Base-by-base conservation (phyloP, 2,329 filamentous ascomycete genomes). In the Colletotrichum coccodes region DNA sequence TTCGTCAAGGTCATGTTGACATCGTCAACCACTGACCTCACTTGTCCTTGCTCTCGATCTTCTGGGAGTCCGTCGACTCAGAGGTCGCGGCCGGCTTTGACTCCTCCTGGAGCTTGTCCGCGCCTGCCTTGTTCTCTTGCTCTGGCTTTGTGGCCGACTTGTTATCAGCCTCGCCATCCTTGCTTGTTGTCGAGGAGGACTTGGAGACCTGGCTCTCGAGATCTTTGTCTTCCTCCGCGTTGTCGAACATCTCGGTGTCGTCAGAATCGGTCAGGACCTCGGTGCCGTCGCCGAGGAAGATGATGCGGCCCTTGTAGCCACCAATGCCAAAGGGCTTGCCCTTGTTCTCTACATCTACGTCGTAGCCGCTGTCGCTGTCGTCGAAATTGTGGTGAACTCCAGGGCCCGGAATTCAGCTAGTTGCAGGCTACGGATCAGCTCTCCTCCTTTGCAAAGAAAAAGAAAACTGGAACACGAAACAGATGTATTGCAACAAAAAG, bases 201-300 rank as follows among this genome's bases (percentile, higher is more conserved):
- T 93, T 95, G 78, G 89, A 88, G 70, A 96, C 92, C 83, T 97
- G 94, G 79, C 92, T 95, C 72, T 89, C 91, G 72, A 95, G 86
- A 78, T 97, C 94, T 79, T 94, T 93, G 77, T 97, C 93, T 77
- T 97, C 94, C 78, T 94, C 92, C 75, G 84, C 81, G 77, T 94
- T 91, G 80, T 98, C 94, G 82, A 98, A 97, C 91, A 97, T 95
- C 76, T 97, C 94, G 72, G 92, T 90, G 78, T 98, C 94, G 81
- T 94, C 91, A 79, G 92, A 92, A 81, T 96, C 94, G 74, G 94
- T 94, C 77, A 95, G 86, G 79, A 97, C 90, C 85, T 98, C 95
- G 76, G 94, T 97, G 76, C 95, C 96, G 84, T 98, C 95, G 73
- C 95, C 95, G 74, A 99, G 89, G 79, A 97, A 91, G 80, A 98